phyloP scores from a whole-genome alignment of 202 grass and related monocot species.

The Bolboschoenoplectus hybrid region DNA sequence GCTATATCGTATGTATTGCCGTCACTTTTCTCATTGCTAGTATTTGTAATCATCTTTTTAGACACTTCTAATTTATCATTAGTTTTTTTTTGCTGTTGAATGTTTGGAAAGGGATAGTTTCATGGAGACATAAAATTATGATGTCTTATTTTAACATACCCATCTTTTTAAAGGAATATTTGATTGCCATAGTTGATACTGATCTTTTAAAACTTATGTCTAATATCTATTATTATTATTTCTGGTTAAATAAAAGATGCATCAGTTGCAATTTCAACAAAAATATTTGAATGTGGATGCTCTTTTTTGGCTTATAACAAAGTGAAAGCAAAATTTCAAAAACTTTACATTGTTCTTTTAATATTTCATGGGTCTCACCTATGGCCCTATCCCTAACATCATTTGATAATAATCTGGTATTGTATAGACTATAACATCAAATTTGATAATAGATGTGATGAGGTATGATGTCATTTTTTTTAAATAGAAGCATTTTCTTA shows the following conservation, averaged over 20 bases:
- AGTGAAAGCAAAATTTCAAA: background rate
- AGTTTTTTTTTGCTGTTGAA: conserved; percentile 12
- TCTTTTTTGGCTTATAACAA: background rate
- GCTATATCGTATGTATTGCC: too few species aligned
- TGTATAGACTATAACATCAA: too few species aligned
- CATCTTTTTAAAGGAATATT: background rate
- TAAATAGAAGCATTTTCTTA: too few species aligned
- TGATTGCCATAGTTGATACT: conserved; percentile 3
- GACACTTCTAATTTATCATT: background rate
- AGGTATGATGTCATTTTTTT: too few species aligned
- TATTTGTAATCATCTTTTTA: conserved; percentile 38
- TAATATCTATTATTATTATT: background rate
- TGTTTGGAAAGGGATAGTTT: conserved; percentile 18
- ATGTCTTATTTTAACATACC: background rate
- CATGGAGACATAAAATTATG: background rate
- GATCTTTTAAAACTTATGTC: background rate
- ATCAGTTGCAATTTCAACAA: conserved; percentile 24
- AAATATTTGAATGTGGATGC: background rate
- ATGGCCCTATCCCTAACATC: too few species aligned
- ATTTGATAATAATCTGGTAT: too few species aligned
- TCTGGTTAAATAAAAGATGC: background rate
- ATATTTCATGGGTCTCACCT: background rate
- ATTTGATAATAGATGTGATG: too few species aligned
- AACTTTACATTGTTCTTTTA: background rate
- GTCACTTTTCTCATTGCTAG: too few species aligned